Base-by-base conservation (phyloP, 148 eudicot species). In the Cornus controversa region DNA sequence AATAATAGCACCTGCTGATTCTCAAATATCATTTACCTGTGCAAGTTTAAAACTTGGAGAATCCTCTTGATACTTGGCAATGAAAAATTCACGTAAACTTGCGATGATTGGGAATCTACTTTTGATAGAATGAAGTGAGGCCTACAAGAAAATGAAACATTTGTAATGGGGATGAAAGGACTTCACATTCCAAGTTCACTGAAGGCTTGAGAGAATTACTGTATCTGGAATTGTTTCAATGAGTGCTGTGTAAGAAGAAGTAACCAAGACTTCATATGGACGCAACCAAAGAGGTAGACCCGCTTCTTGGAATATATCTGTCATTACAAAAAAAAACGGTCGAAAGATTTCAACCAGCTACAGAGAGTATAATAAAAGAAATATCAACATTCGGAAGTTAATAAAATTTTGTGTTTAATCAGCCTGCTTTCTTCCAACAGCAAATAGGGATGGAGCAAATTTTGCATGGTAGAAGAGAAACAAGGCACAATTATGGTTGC, bases 201-300 rank as follows among this genome's bases (percentile, higher is more conserved):
- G 25, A 29, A 67, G 10, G 28, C 13, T 8, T 40, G 45, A 75
- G 58, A 72, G 60, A 74, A 64, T 80, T 92, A 96, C 99, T 93
- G 99, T 96, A 84, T 96, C 98, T 23, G 99, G 93, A 82, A 96
- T 93, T 65, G 99, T 96, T 88, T 96, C 99, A 80, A 96, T 96
- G 20, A 96, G 92, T 63, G 99, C 98, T 16, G 99, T 96, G 84
- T 96, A 96, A 42, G 99, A 96, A 45, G 98, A 96, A 81, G 99
- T 93, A 81, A 92, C 97, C 67, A 96, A 83, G 74, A 96, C 99
- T 88, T 96, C 99, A 86, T 92, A 92, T 54, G 99, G 99, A 37
- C 99, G 97, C 85, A 96, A 80, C 99, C 99, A 96, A 47, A 96
- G 81, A 69, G 99, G 99, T 26, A 96, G 99, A 82, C 99, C 99